Percentiles rank a stretch among this genome's conserved stretches.
Conservation (phyloP, 768 basidiomycete species). For the Tricholoma bakamatsutake region DNA sequence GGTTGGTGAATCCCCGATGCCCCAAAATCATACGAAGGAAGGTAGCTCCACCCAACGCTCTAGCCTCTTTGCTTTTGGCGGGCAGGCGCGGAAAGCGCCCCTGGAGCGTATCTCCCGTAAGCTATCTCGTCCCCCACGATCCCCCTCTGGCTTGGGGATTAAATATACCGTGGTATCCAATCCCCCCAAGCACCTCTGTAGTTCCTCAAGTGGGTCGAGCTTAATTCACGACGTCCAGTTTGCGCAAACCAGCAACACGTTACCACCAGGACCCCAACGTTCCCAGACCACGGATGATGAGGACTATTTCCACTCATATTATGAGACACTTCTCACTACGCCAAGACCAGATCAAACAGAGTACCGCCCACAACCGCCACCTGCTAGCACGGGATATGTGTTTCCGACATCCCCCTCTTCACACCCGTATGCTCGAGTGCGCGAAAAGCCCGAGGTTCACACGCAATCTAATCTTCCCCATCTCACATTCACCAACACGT, state of each 20-base stretch:
- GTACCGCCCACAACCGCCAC: constrained; percentile 7
- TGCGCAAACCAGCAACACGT: not conserved
- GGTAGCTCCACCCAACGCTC: constrained; percentile 30
- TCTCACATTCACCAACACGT: constrained; percentile 23
- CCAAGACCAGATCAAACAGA: not conserved
- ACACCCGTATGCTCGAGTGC: constrained; percentile 50
- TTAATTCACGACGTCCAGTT: not conserved
- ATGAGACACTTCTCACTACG: constrained; percentile 28
- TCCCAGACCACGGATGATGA: constrained; percentile 26
- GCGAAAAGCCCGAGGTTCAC: constrained; percentile 14
- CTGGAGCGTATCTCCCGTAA: constrained; percentile 3
- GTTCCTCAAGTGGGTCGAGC: constrained; percentile 13
- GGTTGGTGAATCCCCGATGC: constrained; percentile 61
- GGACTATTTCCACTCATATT: constrained; percentile 49
- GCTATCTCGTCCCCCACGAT: not conserved
- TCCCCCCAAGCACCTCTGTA: constrained; percentile 8
- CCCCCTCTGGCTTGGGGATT: not conserved
- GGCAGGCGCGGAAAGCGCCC: constrained; percentile 12
- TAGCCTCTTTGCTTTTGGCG: constrained; percentile 46
- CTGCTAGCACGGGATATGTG: constrained; percentile 12
- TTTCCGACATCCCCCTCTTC: constrained; percentile 19
- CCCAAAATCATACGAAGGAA: constrained; percentile 25
- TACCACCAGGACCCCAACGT: not conserved
- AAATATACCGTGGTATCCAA: not conserved
- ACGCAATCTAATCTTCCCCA: constrained; percentile 20